Conservation (phyloP, 257 asterid genomes). For the Lycium barbarum region DNA sequence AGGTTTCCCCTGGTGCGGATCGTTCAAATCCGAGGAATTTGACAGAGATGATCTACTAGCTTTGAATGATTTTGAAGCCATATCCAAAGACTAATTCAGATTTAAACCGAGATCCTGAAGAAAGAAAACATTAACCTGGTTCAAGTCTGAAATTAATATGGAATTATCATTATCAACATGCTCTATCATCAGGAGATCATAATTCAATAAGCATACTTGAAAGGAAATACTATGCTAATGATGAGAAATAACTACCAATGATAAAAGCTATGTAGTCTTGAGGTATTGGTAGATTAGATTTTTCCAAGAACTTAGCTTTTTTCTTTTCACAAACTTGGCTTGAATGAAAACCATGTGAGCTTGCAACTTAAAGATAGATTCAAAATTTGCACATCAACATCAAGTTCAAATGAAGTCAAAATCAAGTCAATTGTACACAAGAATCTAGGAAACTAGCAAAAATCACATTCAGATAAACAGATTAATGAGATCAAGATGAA, state of each 20-base stretch:
- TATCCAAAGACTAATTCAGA: constrained; percentile 34
- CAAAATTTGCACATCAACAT: constrained; percentile 11
- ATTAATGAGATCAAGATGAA: constrained; percentile 23
- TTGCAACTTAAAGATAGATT: constrained; percentile 12
- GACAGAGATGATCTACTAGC: constrained; percentile 67
- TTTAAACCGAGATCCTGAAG: constrained; percentile 47
- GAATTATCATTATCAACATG: constrained; percentile 10
- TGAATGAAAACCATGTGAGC: constrained; percentile 5
- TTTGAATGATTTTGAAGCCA: constrained; percentile 70
- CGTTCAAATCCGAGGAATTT: constrained; percentile 53
- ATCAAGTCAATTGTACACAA: constrained; percentile 5
- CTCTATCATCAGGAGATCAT: not conserved
- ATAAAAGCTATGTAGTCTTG: not conserved
- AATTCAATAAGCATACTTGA: not conserved
- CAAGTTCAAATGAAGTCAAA: constrained; percentile 12
- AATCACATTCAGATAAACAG: not conserved
- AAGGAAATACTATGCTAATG: constrained; percentile 19
- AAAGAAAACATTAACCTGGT: not conserved
- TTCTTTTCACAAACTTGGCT: constrained; percentile 3
- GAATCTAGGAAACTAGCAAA: not conserved
- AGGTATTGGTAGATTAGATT: not conserved
- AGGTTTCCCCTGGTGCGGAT: constrained; percentile 57
- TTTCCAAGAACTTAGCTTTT: not conserved
- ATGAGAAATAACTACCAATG: constrained; percentile 7
- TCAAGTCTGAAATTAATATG: not conserved